Evolutionary conservation across 1,139 yeast species (phyloP).

Genomic region (Suhomyces ambrosiae): DNA sequence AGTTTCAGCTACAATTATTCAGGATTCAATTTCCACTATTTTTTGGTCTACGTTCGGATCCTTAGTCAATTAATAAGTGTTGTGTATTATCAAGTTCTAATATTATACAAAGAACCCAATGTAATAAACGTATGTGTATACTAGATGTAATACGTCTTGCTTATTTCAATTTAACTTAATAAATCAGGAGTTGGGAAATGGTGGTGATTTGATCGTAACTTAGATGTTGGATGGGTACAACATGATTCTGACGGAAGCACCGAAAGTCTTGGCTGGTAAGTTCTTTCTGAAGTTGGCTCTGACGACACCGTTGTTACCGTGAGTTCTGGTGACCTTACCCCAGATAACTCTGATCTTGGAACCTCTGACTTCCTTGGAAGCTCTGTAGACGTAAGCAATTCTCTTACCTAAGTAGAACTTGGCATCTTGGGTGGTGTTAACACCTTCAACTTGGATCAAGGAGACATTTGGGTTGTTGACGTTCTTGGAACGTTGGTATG

Average conservation of each 20-base stretch:
- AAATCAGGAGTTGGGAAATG: constrained; percentile 11
- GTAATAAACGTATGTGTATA: constrained; percentile 11
- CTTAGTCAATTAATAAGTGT: constrained; percentile 10
- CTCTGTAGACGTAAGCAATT: constrained; percentile 99
- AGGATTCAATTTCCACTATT: too few relatives aligned
- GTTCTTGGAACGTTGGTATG: constrained; percentile 99
- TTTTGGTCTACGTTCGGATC: not conserved
- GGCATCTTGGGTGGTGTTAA: constrained; percentile 87
- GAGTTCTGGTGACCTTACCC: constrained; percentile 98
- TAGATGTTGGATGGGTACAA: constrained; percentile 99
- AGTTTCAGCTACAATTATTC: too few relatives aligned
- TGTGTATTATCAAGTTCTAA: constrained; percentile 16
- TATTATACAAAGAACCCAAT: constrained; percentile 15
- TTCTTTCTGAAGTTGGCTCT: constrained; percentile 99
- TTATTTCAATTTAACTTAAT: constrained; percentile 12
- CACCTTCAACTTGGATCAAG: constrained; percentile 96
- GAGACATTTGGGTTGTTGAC: constrained; percentile 98
- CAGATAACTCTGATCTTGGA: constrained; percentile 99
- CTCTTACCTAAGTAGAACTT: constrained; percentile 99
- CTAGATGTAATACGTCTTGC: constrained; percentile 13
- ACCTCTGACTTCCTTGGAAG: constrained; percentile 96
- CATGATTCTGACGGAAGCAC: constrained; percentile 99
- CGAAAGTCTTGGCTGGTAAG: constrained; percentile 99
- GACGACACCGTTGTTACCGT: constrained; percentile 98
- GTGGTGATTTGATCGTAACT: constrained; percentile 26